Percentiles rank a stretch among this genome's conserved stretches.
phyloP scores from a whole-genome alignment of 2,329 filamentous ascomycete genomes.

The Fusarium ramigenum region DNA sequence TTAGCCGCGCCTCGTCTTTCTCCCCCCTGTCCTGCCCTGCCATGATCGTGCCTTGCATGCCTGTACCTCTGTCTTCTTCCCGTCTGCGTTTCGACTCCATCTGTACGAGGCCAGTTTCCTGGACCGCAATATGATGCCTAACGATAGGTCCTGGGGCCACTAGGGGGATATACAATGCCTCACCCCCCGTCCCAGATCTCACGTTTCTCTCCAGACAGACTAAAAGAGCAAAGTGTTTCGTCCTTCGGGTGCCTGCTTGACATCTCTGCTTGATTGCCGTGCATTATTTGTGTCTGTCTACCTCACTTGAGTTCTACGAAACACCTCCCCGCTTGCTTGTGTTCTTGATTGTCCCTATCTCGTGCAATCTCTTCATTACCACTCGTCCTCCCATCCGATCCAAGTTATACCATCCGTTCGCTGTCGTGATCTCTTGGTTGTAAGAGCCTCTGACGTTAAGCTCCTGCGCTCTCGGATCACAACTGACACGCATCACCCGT shows the following conservation, averaged over 20 bases:
- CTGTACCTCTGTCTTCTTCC: slow-evolving; percentile 7
- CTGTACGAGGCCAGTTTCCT: slow-evolving; percentile 38
- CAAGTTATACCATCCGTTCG: slow-evolving; percentile 22
- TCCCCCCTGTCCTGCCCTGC: neutral
- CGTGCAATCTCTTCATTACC: slow-evolving; percentile 37
- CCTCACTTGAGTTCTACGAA: neutral
- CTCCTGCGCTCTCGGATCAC: slow-evolving; percentile 14
- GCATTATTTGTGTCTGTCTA: slow-evolving; percentile 13
- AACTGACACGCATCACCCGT: slow-evolving; percentile 27
- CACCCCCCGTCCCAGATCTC: slow-evolving; percentile 18
- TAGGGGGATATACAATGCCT: slow-evolving; percentile 31
- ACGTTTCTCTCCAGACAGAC: slow-evolving; percentile 24
- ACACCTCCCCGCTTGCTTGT: slow-evolving; percentile 21
- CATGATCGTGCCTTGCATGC: slow-evolving; percentile 23
- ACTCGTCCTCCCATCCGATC: slow-evolving; percentile 37
- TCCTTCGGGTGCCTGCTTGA: slow-evolving; percentile 33
- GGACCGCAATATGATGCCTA: slow-evolving; percentile 28
- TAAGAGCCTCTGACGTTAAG: slow-evolving; percentile 23
- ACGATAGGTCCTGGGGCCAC: slow-evolving; percentile 34
- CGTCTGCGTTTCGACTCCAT: slow-evolving; percentile 15
- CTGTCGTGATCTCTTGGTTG: slow-evolving; percentile 35
- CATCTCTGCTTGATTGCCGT: slow-evolving; percentile 28
- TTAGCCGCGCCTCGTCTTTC: slow-evolving; percentile 32
- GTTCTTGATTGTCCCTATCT: slow-evolving; percentile 32
- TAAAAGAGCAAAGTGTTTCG: slow-evolving; percentile 35